These are phyloP conservation scores for Trichoderma sp. DNA, from an alignment of 2,329 filamentous ascomycete genomes.

Conservation along the genomic window DNA sequence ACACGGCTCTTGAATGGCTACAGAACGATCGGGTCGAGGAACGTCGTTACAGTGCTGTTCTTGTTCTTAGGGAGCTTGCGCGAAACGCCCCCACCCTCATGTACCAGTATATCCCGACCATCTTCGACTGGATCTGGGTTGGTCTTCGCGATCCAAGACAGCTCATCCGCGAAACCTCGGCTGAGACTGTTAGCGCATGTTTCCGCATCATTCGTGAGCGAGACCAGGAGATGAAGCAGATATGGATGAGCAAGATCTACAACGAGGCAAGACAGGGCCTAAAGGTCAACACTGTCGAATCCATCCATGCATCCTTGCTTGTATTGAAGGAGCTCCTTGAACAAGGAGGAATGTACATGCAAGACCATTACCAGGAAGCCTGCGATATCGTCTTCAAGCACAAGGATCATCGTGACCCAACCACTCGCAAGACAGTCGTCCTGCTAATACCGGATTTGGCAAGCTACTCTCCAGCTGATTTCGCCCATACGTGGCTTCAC, in stretches of 20 bases:
- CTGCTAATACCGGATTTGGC: conserved; percentile 90
- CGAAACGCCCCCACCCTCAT: conserved; percentile 92
- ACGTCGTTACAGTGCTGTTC: conserved; percentile 86
- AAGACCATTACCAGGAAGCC: conserved; percentile 85
- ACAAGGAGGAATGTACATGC: conserved; percentile 99
- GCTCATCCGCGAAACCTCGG: conserved; percentile 87
- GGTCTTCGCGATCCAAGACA: conserved; percentile 87
- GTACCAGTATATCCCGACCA: conserved; percentile 91
- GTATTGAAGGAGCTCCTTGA: conserved; percentile 90
- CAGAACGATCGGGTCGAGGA: conserved; percentile 94
- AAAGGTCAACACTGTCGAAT: conserved; percentile 78
- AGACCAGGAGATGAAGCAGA: conserved; percentile 82
- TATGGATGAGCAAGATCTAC: conserved; percentile 90
- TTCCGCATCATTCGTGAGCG: conserved; percentile 94
- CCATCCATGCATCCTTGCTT: conserved; percentile 89
- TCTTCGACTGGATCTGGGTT: conserved; percentile 96
- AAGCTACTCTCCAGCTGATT: conserved; percentile 88
- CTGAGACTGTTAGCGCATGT: conserved; percentile 90
- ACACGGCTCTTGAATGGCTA: conserved; percentile 94
- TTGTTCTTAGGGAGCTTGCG: conserved; percentile 87
- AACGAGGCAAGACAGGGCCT: conserved; percentile 81
- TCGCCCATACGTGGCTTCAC: conserved; percentile 83
- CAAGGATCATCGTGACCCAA: conserved; percentile 87
- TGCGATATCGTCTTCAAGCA: conserved; percentile 92
- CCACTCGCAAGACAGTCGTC: conserved; percentile 87